phyloP scores from a whole-genome alignment of 208 protist genomes.

The Vickermania spadyakhi region DNA sequence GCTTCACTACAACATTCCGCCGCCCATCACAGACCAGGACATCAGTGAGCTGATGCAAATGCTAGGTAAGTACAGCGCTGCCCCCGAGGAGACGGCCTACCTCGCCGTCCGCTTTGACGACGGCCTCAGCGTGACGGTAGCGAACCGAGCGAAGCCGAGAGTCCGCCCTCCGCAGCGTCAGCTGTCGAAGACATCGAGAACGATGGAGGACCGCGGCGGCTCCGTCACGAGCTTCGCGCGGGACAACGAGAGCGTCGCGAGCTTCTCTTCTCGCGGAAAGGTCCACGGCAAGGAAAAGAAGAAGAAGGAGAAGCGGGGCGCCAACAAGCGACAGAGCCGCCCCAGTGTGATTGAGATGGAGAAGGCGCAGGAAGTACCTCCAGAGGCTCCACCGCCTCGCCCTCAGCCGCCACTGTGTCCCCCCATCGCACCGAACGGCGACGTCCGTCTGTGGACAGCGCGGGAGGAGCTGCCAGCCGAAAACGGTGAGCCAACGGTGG shows the following conservation, averaged over 20 bases:
- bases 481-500: not conserved
- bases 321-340: not conserved
- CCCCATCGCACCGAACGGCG: conserved; percentile 9
- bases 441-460: conserved; percentile 14
- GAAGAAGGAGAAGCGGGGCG: not conserved
- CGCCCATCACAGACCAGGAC: conserved; percentile 1
- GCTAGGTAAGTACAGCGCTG: not conserved
- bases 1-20: conserved; percentile 39
- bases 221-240: not conserved
- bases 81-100: conserved; percentile 18
- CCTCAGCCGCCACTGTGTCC: conserved; percentile 2
- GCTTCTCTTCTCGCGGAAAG: not conserved
- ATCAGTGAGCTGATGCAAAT: not conserved
- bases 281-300: not conserved
- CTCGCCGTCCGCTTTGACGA: conserved; percentile 58
- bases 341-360: not conserved
- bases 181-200: not conserved
- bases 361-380: not conserved
- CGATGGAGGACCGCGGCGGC: not conserved
- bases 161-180: not conserved
- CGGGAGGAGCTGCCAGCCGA: not conserved
- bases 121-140: conserved; percentile 49
- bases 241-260: not conserved
- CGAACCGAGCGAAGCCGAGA: not conserved
- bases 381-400: not conserved